Evolutionary conservation across 2,329 filamentous ascomycete genomes (phyloP).

Genomic region (Xylaria sp.): DNA sequence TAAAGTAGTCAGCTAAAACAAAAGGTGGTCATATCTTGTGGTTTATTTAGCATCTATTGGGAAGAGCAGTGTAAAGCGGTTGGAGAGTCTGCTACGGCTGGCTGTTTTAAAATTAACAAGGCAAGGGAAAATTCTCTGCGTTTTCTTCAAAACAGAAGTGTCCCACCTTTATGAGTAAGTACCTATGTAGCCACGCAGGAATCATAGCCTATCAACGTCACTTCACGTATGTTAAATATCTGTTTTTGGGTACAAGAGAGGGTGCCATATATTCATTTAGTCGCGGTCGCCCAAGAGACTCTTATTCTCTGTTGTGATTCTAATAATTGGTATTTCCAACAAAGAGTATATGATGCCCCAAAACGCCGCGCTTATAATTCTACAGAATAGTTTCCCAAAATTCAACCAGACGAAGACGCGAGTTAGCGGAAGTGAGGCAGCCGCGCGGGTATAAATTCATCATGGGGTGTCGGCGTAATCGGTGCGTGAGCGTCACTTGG

Average conservation of each 20-base stretch:
- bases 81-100: background rate
- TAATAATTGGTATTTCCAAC: conserved; percentile 6
- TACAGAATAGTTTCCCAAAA: conserved; percentile 33
- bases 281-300: conserved; percentile 15
- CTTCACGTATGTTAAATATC: background rate
- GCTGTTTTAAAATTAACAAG: background rate
- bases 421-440: conserved; percentile 65
- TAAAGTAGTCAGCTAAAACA: background rate
- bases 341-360: conserved; percentile 24
- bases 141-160: no score
- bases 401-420: conserved; percentile 19
- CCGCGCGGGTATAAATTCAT: conserved; percentile 67
- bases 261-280: background rate
- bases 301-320: conserved; percentile 15
- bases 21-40: no score
- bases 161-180: background rate
- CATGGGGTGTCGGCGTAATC: conserved; percentile 28
- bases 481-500: conserved; percentile 29
- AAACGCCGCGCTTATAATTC: conserved; percentile 38
- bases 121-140: background rate
- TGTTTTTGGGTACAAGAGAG: background rate
- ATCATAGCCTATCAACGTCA: background rate
- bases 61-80: background rate
- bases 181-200: background rate
- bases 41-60: background rate